Evolutionary conservation across 2,329 filamentous ascomycete species (phyloP), one percentile per base, ranked within the genome.

Genomic region (Blastomyces percursus): DNA sequence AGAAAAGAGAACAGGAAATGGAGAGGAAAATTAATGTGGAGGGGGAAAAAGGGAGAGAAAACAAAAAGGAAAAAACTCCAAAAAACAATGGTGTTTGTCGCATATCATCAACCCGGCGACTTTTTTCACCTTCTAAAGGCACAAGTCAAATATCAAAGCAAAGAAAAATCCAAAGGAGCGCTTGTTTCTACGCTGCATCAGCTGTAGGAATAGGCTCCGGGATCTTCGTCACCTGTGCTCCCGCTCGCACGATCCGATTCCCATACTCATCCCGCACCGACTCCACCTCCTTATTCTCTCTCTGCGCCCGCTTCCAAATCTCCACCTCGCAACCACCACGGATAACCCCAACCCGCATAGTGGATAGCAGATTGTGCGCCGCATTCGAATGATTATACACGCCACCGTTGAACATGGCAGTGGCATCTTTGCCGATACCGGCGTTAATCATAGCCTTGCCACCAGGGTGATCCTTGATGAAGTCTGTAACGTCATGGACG

Each of bases 381-480:
- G 89, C 90, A 78, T 95, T 95, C 74, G 87, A 91, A 81, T 95
- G 90, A 75, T 88, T 84, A 80, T 95, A 95, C 65, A 95, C 88
- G 78, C 90, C 90, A 67, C 90, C 90, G 76, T 95, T 95, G 84
- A 95, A 95, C 78, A 92, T 90, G 69, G 90, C 89, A 19, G 90
- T 94, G 62, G 90, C 89, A 66, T 95, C 90, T 80, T 94, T 94
- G 74, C 90, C 90, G 63, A 95, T 84, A 59, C 86, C 89, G 35
- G 87, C 89, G 68, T 80, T 84, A 79, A 95, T 94, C 78, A 95
- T 87, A 51, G 89, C 88, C 81, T 89, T 91, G 73, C 90, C 90
- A 81, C 90, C 90, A n/a, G 90, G 90, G 76, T 95, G 90, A 71
- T 92, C 88, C 76, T 89, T 88, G 80, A 94, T 89, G 77, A 95